Evolutionary conservation across 1,284 basidiomycete genomes (phyloP).

Genomic region (Naganishia cerealis): DNA sequence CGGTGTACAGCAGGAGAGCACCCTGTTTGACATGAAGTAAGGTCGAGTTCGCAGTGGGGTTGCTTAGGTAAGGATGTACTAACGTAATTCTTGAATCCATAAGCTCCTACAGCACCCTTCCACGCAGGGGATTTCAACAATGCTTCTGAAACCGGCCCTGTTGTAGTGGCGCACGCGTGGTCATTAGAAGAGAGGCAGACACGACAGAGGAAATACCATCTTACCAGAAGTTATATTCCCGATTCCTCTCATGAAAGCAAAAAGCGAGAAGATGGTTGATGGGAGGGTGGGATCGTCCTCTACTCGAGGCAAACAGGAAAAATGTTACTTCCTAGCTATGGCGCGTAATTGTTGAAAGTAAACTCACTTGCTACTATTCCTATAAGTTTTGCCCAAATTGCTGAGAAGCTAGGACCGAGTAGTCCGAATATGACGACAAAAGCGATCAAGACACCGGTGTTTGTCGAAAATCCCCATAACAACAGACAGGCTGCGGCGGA

Average conservation of each 20-base stretch:
- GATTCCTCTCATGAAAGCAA: constrained; percentile 48
- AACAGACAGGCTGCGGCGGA: constrained; percentile 46
- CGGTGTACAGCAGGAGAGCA: constrained; percentile 42
- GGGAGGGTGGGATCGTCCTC: constrained; percentile 49
- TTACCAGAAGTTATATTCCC: constrained; percentile 51
- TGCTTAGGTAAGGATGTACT: constrained; percentile 23
- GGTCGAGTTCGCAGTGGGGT: background rate
- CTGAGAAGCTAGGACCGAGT: constrained; percentile 43
- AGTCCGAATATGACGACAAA: constrained; percentile 46
- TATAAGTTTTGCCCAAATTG: constrained; percentile 47
- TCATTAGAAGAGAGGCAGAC: background rate
- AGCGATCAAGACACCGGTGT: constrained; percentile 38
- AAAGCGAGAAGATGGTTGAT: constrained; percentile 46
- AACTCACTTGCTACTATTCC: constrained; percentile 42
- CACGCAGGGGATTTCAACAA: constrained; percentile 39
- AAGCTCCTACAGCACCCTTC: constrained; percentile 46
- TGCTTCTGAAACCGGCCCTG: constrained; percentile 45
- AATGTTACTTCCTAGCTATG: background rate
- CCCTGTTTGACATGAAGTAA: constrained; percentile 32
- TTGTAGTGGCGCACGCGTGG: background rate
- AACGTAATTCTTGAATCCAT: constrained; percentile 48
- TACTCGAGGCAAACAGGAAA: constrained; percentile 8
- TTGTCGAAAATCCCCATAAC: constrained; percentile 52
- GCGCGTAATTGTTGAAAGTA: background rate
- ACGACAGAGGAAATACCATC: background rate